Base-by-base conservation (phyloP, 2,329 filamentous ascomycete species). In the Monosporascus sp. region DNA sequence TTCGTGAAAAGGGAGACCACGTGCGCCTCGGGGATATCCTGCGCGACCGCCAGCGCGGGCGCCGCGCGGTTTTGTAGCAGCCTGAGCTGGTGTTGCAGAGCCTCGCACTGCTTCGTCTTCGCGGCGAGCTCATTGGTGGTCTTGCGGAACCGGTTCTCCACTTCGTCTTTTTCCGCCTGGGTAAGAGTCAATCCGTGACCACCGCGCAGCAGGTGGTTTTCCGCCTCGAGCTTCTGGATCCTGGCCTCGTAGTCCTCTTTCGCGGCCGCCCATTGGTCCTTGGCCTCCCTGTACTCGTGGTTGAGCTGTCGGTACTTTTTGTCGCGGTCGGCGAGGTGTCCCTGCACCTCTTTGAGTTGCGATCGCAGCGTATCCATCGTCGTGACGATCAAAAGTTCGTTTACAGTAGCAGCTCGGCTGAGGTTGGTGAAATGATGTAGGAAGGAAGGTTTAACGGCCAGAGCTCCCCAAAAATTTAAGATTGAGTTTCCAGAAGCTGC, bases 301-400 rank as follows among this genome's bases (percentile, higher is more conserved):
- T 55, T 52, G 14, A 66, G 45, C 41, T 63, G 46, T n/a, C 63
- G 55, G 35, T 57, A 59, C 25, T 65, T 60, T 20, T 50, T 50
- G 47, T 60, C 55, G 41, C 62, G 62, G 9, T 62, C 56, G 14
- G 59, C 57, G 38, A 65, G 61, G 41, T 59, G 60, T 24, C 56
- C 62, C 47, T 65, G 62, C 39, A 60, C 61, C 22, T 64, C 62
- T 46, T 52, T 47, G 18, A 66, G 63, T 54, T 66, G 64, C 9
- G 46, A 41, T 52, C 64, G 59, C 38, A 66, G 55, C 25, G 61
- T 49, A 15, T 66, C 60, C 64, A 66, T 66, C 31, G 31, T 35
- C 31, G 31, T 35, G 31, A 35, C 31, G 31, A 35, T 35, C 31
- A 35, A 35, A 35, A 35, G 31, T 35, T 35, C 2, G 31, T 35